Conservation (phyloP, 192 early-diverging fungal genomes). For the Diversispora eburnea region DNA sequence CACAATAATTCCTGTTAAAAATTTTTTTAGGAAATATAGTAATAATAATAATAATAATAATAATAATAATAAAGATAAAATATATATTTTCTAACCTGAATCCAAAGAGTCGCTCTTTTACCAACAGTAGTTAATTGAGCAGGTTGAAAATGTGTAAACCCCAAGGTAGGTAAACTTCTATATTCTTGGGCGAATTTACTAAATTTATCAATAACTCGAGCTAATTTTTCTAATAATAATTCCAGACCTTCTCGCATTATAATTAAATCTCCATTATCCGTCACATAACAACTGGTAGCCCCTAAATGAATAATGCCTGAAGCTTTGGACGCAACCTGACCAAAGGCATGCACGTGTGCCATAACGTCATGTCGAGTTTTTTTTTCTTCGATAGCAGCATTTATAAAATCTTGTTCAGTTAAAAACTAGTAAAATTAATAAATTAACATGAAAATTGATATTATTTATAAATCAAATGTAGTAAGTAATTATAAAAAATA, state of each 20-base stretch:
- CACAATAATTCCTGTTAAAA: constrained; percentile 71
- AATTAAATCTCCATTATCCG: constrained; percentile 98
- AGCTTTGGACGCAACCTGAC: constrained; percentile 77
- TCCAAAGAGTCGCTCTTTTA: constrained; percentile 93
- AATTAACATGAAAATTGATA: no score
- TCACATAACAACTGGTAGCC: constrained; percentile 98
- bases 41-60: not conserved
- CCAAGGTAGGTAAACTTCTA: constrained; percentile 87
- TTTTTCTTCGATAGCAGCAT: constrained; percentile 90
- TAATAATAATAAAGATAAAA: not conserved
- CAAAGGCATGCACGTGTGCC: constrained; percentile 99
- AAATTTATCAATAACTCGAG: constrained; percentile 74
- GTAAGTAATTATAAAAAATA: not conserved
- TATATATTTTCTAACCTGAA: constrained; percentile 50
- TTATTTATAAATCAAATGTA: not conserved
- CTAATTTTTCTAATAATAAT: constrained; percentile 86
- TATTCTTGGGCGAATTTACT: constrained; percentile 74
- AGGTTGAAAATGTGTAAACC: constrained; percentile 99
- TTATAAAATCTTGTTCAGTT: constrained; percentile 80
- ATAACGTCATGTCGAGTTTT: constrained; percentile 96
- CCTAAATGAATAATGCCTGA: constrained; percentile 96
- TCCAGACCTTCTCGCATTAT: constrained; percentile 94
- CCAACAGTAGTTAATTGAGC: constrained; percentile 98
- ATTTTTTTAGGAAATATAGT: not conserved
- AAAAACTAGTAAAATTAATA: no score